Conservation (phyloP, 768 basidiomycete genomes). For the Suillus subalutaceus region DNA sequence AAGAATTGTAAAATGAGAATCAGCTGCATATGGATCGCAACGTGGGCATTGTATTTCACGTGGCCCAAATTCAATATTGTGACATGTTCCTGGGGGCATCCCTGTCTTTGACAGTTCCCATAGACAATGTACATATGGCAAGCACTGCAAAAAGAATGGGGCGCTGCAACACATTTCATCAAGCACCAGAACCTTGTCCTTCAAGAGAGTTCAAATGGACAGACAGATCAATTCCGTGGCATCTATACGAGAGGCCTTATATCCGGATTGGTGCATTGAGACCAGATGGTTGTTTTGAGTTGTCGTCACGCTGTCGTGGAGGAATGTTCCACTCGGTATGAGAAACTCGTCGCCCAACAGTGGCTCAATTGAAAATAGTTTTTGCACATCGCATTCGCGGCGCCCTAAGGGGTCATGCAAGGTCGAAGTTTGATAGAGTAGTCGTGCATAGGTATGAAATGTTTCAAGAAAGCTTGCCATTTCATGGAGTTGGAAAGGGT, state of each 20-base stretch:
- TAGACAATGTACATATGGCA: constrained; percentile 34
- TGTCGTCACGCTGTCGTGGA: background rate
- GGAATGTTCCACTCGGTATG: constrained; percentile 1
- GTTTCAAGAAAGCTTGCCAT: constrained; percentile 32
- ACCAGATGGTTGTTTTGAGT: background rate
- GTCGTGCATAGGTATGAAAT: constrained; percentile 39
- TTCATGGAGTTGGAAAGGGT: constrained; percentile 23
- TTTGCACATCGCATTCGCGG: constrained; percentile 22
- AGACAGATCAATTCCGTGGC: constrained; percentile 27
- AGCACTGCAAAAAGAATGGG: constrained; percentile 42
- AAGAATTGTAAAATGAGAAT: constrained; percentile 47
- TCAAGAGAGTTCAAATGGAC: constrained; percentile 32
- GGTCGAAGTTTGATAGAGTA: constrained; percentile 33
- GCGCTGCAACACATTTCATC: constrained; percentile 33
- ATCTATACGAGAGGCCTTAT: constrained; percentile 19
- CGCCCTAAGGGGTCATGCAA: constrained; percentile 29
- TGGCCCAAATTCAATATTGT: constrained; percentile 23
- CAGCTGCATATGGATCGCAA: constrained; percentile 50
- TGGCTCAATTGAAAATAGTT: constrained; percentile 37
- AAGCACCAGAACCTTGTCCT: constrained; percentile 32
- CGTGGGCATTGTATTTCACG: constrained; percentile 43
- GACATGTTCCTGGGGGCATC: constrained; percentile 44
- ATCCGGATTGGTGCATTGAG: background rate
- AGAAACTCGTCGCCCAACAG: constrained; percentile 25
- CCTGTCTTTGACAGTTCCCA: constrained; percentile 32